Percentiles rank a stretch among this genome's conserved stretches.
phyloP scores from a whole-genome alignment of 179 eudicot species.

The Silene noctiflora region DNA sequence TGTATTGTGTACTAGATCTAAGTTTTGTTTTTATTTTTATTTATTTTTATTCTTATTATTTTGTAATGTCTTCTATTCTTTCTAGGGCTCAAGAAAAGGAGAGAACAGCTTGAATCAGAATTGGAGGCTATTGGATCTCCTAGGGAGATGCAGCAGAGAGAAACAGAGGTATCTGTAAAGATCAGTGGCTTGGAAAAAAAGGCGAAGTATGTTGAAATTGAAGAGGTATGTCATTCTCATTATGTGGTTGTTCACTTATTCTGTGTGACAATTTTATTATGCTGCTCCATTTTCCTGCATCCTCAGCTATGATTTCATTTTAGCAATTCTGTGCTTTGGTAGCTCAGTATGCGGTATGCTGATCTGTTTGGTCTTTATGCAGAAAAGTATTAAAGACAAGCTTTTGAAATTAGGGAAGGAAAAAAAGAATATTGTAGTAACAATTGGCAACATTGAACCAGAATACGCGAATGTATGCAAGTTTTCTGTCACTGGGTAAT shows the following conservation, averaged over 20 bases:
- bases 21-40: constrained; percentile 13
- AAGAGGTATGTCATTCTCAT: constrained; percentile 48
- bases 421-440: constrained; percentile 54
- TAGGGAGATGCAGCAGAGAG: constrained; percentile 89
- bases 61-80: constrained; percentile 14
- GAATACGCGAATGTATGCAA: constrained; percentile 57
- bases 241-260: neutral
- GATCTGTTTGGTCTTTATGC: constrained; percentile 30
- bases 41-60: constrained; percentile 5
- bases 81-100: constrained; percentile 75
- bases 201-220: constrained; percentile 92
- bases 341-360: neutral
- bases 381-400: constrained; percentile 82
- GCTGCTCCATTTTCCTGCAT: neutral
- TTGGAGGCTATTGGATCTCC: constrained; percentile 85
- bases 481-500: constrained; percentile 4
- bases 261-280: constrained; percentile 2
- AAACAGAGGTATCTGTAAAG: constrained; percentile 88
- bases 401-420: constrained; percentile 63
- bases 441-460: constrained; percentile 63
- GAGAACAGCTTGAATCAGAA: constrained; percentile 70
- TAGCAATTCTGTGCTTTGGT: neutral
- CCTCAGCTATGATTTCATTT: neutral
- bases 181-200: constrained; percentile 97
- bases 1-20: constrained; percentile 20